Evolutionary conservation across 192 early-diverging fungal species (phyloP), one percentile per base, ranked within the genome.

Genomic region (Mortierella hygrophila): DNA sequence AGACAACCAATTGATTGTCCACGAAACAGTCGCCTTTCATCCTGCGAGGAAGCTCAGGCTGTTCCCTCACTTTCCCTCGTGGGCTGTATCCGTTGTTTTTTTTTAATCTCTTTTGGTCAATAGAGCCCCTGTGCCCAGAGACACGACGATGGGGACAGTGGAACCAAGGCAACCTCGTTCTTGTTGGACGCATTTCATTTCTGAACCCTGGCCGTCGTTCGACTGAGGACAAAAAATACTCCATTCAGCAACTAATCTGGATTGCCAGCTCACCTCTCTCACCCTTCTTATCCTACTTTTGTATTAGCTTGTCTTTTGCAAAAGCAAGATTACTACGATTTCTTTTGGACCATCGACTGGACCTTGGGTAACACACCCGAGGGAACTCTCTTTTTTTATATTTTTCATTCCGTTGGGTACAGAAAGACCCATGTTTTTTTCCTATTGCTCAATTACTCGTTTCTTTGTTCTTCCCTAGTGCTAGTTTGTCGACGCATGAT

Each of bases 291-390:
- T 6, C 20, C 60, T 29, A 65, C 11, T 32, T 32, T 29, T 65
- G 35, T 35, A 65, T 65, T 65, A 11, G 69, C 69, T 42, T 38
- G 10, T 40, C 38, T n/a, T 35, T 1, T 38, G 6, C 38, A 21
- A 70, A 18, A 15, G 1, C 4, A 70, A 44, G 44, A 44, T 46
- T 46, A 46, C 11, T 11, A 9, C 44, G 13, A 46, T 15, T 15
- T 41, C 38, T 35, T 38, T 70, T 70, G 69, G 69, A 42, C 40
- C 23, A 70, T 70, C 20, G 69, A 42, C 69, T 42, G 40, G 69
- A 70, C 69, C 40, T 70, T 70, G 69, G 69, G 69, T 38, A 16
- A 42, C 40, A 42, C 35, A 21, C 69, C 21, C 2, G 38, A 42
- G 69, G 18, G 68, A 40, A 40, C 32, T 16, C 20, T 52, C 2